Conservation (phyloP, 2,329 filamentous ascomycete species). For the Aurifilum marmelostoma region DNA sequence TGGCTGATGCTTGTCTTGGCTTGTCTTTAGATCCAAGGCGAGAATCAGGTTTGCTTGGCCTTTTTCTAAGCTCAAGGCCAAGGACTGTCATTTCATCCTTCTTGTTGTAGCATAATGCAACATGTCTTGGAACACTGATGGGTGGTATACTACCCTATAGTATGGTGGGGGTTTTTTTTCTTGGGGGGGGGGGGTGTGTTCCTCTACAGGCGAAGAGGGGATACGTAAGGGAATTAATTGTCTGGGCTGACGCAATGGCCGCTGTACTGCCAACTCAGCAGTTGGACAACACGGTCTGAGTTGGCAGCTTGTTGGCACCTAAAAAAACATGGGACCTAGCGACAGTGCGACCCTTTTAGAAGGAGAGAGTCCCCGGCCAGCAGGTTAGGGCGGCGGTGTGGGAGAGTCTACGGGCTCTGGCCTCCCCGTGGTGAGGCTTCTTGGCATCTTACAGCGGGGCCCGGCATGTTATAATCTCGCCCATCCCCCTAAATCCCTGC, state of each 20-base stretch:
- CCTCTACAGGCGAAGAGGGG: no score
- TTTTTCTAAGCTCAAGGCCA: neutral
- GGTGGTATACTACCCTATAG: neutral
- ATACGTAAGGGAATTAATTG: no score
- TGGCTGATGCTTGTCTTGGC: constrained; percentile 2
- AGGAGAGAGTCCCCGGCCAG: neutral
- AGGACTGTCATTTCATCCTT: neutral
- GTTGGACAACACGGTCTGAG: neutral
- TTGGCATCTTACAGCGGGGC: neutral
- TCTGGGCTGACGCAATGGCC: constrained; percentile 17
- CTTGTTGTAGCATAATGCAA: neutral
- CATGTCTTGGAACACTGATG: neutral
- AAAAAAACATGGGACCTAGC: neutral
- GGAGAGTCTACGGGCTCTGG: neutral
- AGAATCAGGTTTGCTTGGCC: neutral
- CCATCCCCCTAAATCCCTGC: constrained; percentile 17
- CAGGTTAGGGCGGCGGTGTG: constrained; percentile 13
- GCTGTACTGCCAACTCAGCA: neutral
- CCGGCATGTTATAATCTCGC: neutral
- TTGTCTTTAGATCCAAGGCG: neutral
- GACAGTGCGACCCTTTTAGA: neutral
- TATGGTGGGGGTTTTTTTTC: neutral
- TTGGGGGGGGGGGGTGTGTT: no score
- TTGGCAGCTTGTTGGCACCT: neutral
- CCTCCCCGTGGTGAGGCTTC: neutral